These are phyloP conservation scores for Paracoccidioides lutzii DNA, from an alignment of 2,329 filamentous ascomycete species.

Conservation along the genomic window DNA sequence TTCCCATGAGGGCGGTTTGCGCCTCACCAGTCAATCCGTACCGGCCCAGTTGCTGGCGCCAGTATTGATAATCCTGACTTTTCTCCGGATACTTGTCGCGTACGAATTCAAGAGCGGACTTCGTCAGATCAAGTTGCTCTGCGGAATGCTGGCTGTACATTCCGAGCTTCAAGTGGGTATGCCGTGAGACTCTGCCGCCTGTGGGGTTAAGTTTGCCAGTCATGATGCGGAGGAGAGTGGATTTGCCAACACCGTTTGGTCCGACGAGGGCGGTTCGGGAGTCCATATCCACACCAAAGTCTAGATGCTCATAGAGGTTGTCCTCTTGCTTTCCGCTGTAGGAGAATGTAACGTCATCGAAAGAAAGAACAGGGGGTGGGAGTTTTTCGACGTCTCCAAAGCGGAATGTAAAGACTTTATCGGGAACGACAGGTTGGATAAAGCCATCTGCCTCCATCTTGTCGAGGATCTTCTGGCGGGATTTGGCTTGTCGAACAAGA, in stretches of 20 bases:
- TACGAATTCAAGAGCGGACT: conserved; percentile 94
- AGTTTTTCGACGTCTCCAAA: conserved; percentile 99
- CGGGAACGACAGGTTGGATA: conserved; percentile 75
- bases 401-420: conserved; percentile 91
- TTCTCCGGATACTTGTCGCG: conserved; percentile 83
- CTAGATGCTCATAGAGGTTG: conserved; percentile 90
- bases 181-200: conserved; percentile 65
- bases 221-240: conserved; percentile 98
- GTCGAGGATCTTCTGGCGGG: conserved; percentile 97
- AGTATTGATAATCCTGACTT: conserved; percentile 98
- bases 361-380: conserved; percentile 89
- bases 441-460: conserved; percentile 99
- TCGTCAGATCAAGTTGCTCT: conserved; percentile 95
- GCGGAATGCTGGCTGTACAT: conserved; percentile 98
- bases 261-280: conserved; percentile 95
- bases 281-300: conserved; percentile 99
- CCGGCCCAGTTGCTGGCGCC: conserved; percentile 89
- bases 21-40: conserved; percentile 89
- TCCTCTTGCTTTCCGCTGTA: conserved; percentile 85
- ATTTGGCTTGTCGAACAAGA: conserved; percentile 97
- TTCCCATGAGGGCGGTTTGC: conserved; percentile 96
- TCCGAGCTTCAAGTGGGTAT: conserved; percentile 97
- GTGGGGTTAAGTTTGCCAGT: conserved; percentile 98
- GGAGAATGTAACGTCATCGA: conserved; percentile 95
- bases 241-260: conserved; percentile 99